These are phyloP conservation scores for Neospermospora avenae DNA, from an alignment of 2,329 filamentous ascomycete species.

Conservation along the genomic window DNA sequence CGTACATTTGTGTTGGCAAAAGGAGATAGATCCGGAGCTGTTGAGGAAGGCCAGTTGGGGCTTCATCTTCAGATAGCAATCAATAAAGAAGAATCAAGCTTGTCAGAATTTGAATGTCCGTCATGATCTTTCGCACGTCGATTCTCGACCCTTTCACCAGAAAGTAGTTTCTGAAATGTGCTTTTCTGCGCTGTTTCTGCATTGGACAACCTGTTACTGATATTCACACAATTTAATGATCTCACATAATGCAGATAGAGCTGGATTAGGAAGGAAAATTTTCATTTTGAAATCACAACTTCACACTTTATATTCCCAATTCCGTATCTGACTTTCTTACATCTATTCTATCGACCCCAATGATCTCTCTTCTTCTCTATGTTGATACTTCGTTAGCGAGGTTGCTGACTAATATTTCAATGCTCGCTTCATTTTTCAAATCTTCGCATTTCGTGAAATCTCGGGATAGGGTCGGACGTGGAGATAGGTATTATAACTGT, in stretches of 20 bases:
- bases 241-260: too few relatives aligned
- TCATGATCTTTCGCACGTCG: background rate
- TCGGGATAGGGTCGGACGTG: too few relatives aligned
- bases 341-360: too few relatives aligned
- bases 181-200: too few relatives aligned
- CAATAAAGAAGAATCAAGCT: background rate
- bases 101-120: background rate
- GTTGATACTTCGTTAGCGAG: background rate
- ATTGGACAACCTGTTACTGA: too few relatives aligned
- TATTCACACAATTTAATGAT: too few relatives aligned
- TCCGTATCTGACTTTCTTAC: too few relatives aligned
- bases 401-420: background rate
- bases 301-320: too few relatives aligned
- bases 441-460: background rate
- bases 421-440: background rate
- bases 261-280: too few relatives aligned
- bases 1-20: background rate
- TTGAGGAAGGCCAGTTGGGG: background rate
- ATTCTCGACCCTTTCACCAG: background rate
- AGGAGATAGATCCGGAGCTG: background rate
- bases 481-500: too few relatives aligned
- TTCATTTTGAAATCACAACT: too few relatives aligned
- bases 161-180: too few relatives aligned
- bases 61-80: background rate
- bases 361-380: background rate